phyloP scores from a whole-genome alignment of 352 stramenopile genomes.

The Phytophthora cryptogea region DNA sequence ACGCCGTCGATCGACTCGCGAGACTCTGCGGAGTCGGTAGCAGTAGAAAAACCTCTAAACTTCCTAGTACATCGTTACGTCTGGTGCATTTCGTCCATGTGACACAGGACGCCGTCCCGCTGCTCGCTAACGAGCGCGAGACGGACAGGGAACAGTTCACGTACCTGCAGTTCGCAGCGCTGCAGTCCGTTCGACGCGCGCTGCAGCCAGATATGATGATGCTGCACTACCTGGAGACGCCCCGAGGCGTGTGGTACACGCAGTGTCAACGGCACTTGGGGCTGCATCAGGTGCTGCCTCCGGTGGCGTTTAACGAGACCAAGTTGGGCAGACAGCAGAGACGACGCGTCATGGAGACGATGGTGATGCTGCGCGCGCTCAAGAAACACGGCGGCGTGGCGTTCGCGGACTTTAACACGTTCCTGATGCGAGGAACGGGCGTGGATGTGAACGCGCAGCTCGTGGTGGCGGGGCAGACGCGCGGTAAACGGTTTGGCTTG shows the following conservation, averaged over 20 bases:
- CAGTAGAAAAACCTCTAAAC: background rate
- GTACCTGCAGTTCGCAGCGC: conserved; percentile 44
- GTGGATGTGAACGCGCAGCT: conserved; percentile 22
- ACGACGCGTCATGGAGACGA: conserved; percentile 37
- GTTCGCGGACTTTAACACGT: conserved; percentile 43
- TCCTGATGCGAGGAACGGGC: conserved; percentile 25
- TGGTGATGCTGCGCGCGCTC: conserved; percentile 45
- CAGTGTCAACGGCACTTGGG: conserved; percentile 51
- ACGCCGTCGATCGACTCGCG: background rate
- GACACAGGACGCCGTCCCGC: conserved; percentile 28
- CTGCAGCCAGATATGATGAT: conserved; percentile 39
- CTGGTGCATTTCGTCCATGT: conserved; percentile 48
- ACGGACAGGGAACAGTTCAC: conserved; percentile 32
- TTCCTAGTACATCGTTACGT: conserved; percentile 1
- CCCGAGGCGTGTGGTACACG: conserved; percentile 49
- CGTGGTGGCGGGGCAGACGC: conserved; percentile 28
- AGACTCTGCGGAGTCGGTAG: conserved; percentile 2
- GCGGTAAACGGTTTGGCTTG: conserved; percentile 26
- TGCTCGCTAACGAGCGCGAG: conserved; percentile 4
- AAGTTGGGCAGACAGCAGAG: conserved; percentile 19
- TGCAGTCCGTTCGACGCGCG: conserved; percentile 34
- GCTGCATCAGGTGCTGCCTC: conserved; percentile 43
- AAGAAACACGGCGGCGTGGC: conserved; percentile 35
- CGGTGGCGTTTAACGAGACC: conserved; percentile 20
- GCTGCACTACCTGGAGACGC: conserved; percentile 44